phyloP scores from a whole-genome alignment of 257 asterid species.

The Apocynum venetum region DNA sequence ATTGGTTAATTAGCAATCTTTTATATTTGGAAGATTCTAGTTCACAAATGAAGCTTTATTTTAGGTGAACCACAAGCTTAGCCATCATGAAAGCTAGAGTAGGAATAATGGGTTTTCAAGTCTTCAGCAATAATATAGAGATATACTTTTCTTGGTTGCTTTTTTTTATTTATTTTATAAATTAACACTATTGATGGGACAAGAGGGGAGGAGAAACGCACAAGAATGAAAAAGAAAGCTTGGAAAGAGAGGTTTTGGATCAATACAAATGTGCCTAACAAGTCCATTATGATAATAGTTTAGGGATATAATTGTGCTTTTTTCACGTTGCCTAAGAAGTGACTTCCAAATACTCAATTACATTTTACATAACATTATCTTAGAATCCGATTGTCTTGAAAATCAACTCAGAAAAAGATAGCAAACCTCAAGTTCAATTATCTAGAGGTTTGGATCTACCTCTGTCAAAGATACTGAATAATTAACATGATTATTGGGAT shows the following conservation, averaged over 20 bases:
- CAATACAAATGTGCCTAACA: not conserved
- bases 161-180: not conserved
- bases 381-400: not conserved
- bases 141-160: not conserved
- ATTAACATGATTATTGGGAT: no score
- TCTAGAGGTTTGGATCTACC: no score
- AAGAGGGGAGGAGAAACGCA: not conserved
- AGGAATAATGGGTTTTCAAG: conserved; percentile 10
- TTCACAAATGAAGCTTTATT: conserved; percentile 11
- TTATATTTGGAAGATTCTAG: conserved; percentile 13
- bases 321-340: not conserved
- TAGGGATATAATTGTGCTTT: not conserved
- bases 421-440: no score
- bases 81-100: conserved; percentile 10
- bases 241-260: conserved; percentile 6
- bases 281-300: not conserved
- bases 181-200: not conserved
- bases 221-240: conserved; percentile 5
- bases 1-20: conserved; percentile 18
- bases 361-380: not conserved
- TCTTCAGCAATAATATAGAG: not conserved
- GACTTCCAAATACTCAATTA: not conserved
- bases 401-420: no score
- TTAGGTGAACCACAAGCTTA: conserved; percentile 23
- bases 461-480: no score